These are phyloP conservation scores for Dactylellina leptospora DNA, from an alignment of 2,329 filamentous ascomycete species.

Conservation along the genomic window DNA sequence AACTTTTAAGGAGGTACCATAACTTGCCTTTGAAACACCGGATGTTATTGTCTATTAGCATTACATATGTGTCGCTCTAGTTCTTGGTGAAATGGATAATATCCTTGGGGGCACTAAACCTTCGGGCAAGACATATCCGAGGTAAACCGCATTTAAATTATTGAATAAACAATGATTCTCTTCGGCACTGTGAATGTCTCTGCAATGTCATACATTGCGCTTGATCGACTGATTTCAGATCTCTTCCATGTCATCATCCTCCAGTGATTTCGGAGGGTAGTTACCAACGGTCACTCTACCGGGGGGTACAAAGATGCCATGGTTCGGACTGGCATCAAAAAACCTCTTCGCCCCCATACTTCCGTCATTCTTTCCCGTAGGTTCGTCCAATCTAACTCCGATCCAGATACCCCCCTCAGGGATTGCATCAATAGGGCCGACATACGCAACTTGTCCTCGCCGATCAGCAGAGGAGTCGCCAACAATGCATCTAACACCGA, in stretches of 20 bases:
- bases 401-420: conserved; percentile 74
- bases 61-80: no score
- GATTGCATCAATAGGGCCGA: conserved; percentile 79
- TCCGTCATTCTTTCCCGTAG: conserved; percentile 83
- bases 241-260: conserved; percentile 74
- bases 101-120: no score
- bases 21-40: no score
- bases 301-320: conserved; percentile 79
- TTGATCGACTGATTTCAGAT: conserved; percentile 67
- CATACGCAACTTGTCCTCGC: conserved; percentile 75
- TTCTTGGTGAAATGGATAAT: no score
- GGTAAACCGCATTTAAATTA: no score
- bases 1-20: no score
- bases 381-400: conserved; percentile 78
- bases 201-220: no score
- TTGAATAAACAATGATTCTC: no score
- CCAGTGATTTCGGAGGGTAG: conserved; percentile 65
- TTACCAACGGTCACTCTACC: conserved; percentile 81
- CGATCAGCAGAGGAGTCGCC: conserved; percentile 72
- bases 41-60: no score
- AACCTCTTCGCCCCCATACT: conserved; percentile 74
- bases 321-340: conserved; percentile 73
- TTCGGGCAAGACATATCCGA: no score
- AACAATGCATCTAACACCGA: conserved; percentile 72
- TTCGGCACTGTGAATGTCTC: no score